A percentile compares a stretch with the other conserved stretches of the same genome.
Conservation (phyloP, 176 grass and related monocot genomes). For the Oryza punctata region DNA sequence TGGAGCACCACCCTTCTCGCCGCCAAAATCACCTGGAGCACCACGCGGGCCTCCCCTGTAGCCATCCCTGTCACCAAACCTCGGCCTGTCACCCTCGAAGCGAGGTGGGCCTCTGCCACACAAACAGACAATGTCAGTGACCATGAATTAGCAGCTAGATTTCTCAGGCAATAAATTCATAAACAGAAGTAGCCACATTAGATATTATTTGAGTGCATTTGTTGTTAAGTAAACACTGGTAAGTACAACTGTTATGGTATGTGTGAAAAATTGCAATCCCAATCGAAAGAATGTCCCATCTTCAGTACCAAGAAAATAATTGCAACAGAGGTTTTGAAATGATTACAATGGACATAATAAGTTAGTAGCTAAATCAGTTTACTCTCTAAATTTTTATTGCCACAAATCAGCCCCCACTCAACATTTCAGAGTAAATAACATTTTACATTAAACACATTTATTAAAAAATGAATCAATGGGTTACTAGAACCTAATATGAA, state of each 20-base stretch:
- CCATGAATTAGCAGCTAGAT: too few species aligned
- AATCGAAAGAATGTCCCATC: not conserved
- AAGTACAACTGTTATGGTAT: not conserved
- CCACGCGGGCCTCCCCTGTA: slow-evolving; percentile 82
- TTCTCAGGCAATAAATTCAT: not conserved
- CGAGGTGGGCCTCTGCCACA: slow-evolving; percentile 69
- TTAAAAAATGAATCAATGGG: not conserved
- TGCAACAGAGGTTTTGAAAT: too few species aligned
- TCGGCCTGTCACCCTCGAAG: slow-evolving; percentile 84
- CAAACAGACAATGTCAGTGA: not conserved
- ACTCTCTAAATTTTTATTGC: not conserved
- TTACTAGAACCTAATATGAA: not conserved
- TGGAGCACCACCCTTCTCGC: slow-evolving; percentile 85
- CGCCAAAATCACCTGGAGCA: slow-evolving; percentile 74
- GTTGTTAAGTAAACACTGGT: not conserved
- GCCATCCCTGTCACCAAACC: slow-evolving; percentile 87
- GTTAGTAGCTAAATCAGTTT: too few species aligned
- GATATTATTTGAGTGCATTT: not conserved
- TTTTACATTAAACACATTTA: too few species aligned
- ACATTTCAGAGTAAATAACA: not conserved
- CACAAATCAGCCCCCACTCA: not conserved
- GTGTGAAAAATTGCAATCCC: not conserved
- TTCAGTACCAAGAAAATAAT: not conserved
- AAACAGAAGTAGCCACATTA: not conserved
- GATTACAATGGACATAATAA: too few species aligned